These are phyloP conservation scores for Wickerhamomyces sp. DNA, from an alignment of 1,139 yeast species.

Conservation along the genomic window DNA sequence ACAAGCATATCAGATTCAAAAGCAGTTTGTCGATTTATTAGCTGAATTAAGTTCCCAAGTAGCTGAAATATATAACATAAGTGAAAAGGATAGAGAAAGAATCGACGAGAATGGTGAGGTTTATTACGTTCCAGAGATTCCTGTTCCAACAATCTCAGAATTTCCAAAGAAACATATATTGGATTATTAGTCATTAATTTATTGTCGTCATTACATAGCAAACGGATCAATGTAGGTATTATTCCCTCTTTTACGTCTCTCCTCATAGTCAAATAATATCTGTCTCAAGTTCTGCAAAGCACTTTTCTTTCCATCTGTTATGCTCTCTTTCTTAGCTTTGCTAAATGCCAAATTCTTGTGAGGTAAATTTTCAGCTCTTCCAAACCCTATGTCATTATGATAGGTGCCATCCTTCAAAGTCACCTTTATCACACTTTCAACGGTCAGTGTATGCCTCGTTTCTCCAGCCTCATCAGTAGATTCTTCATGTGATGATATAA, in stretches of 20 bases:
- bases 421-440: constrained; percentile 32
- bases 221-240: constrained; percentile 16
- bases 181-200: constrained; percentile 34
- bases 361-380: constrained; percentile 36
- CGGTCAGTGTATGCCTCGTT: constrained; percentile 15
- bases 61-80: constrained; percentile 71
- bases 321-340: constrained; percentile 50
- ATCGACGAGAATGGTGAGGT: constrained; percentile 84
- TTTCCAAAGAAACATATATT: constrained; percentile 54
- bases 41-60: constrained; percentile 53
- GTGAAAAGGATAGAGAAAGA: constrained; percentile 84
- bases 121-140: constrained; percentile 69
- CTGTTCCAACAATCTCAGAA: constrained; percentile 55
- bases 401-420: constrained; percentile 47
- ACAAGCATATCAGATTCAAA: constrained; percentile 82
- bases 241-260: constrained; percentile 25
- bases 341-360: constrained; percentile 31
- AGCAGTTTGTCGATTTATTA: constrained; percentile 56
- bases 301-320: constrained; percentile 43
- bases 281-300: constrained; percentile 25
- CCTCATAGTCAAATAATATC: constrained; percentile 28
- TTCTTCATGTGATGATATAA: constrained; percentile 3
- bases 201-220: constrained; percentile 1
- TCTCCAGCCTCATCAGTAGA: constrained; percentile 2
- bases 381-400: constrained; percentile 38